Evolutionary conservation across 371 early-diverging fungal genomes (phyloP).

Genomic region (Mucor racemosus): DNA sequence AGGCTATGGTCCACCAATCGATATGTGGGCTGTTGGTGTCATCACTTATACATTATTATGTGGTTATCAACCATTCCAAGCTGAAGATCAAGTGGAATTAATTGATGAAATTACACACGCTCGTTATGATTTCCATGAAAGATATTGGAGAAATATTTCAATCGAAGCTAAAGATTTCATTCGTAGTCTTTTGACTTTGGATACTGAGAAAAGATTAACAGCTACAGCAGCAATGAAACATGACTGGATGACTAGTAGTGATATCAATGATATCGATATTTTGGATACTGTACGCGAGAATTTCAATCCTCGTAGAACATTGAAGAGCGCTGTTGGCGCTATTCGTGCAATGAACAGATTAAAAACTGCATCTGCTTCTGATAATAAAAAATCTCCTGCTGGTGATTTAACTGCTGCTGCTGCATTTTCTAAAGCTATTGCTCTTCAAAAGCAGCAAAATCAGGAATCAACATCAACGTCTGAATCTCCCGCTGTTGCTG

Average conservation of each 20-base stretch:
- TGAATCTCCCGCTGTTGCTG: slow-evolving; percentile 8
- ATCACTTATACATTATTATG: slow-evolving; percentile 47
- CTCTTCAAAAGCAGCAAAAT: slow-evolving; percentile 8
- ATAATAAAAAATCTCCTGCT: background rate
- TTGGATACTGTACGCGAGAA: slow-evolving; percentile 72
- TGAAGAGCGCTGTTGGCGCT: slow-evolving; percentile 47
- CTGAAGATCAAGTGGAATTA: slow-evolving; percentile 65
- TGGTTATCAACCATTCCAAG: slow-evolving; percentile 82
- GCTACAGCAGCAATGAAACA: slow-evolving; percentile 83
- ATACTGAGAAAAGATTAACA: slow-evolving; percentile 77
- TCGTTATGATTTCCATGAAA: slow-evolving; percentile 75
- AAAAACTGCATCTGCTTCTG: slow-evolving; percentile 11
- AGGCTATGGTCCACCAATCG: slow-evolving; percentile 80
- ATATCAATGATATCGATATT: slow-evolving; percentile 68
- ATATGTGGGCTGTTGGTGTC: slow-evolving; percentile 75
- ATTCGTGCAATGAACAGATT: slow-evolving; percentile 46
- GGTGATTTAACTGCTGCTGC: slow-evolving; percentile 2
- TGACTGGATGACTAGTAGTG: slow-evolving; percentile 77
- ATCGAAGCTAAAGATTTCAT: slow-evolving; percentile 92
- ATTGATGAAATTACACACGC: slow-evolving; percentile 68
- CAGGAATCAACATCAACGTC: background rate
- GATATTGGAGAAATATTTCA: slow-evolving; percentile 82
- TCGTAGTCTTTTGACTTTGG: slow-evolving; percentile 72
- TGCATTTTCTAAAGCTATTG: slow-evolving; percentile 12
- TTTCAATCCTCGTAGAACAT: slow-evolving; percentile 59